Percentiles rank a stretch among this genome's conserved stretches.
phyloP scores from a whole-genome alignment of 768 basidiomycete genomes.

The Pulveroboletus sp. region DNA sequence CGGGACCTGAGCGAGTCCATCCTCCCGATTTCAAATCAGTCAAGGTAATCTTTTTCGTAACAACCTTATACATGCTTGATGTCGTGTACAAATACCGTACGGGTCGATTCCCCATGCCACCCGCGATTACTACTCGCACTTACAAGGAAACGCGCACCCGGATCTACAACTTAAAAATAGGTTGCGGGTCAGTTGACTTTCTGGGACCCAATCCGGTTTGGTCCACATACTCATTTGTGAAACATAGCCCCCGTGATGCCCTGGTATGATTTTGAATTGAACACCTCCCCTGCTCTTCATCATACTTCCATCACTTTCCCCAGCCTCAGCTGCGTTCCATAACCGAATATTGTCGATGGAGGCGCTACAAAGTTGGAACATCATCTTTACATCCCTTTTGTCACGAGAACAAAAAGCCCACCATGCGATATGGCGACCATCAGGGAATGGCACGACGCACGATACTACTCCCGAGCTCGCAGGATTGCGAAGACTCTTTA shows the following conservation, averaged over 20 bases:
- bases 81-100: slow-evolving; percentile 88
- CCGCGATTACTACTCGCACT: slow-evolving; percentile 93
- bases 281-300: slow-evolving; percentile 63
- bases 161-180: slow-evolving; percentile 69
- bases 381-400: slow-evolving; percentile 18
- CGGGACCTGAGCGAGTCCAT: slow-evolving; percentile 28
- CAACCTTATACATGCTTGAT: slow-evolving; percentile 49
- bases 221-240: slow-evolving; percentile 81
- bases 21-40: slow-evolving; percentile 28
- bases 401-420: slow-evolving; percentile 37
- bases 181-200: slow-evolving; percentile 22
- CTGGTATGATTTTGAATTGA: slow-evolving; percentile 92
- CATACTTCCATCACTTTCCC: slow-evolving; percentile 60
- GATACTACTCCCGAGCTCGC: slow-evolving; percentile 87
- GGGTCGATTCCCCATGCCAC: slow-evolving; percentile 89
- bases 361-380: slow-evolving; percentile 48
- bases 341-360: slow-evolving; percentile 90
- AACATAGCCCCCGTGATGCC: slow-evolving; percentile 92
- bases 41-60: slow-evolving; percentile 33
- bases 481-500: slow-evolving; percentile 84
- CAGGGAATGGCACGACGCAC: slow-evolving; percentile 87
- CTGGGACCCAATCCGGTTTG: slow-evolving; percentile 4
- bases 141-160: slow-evolving; percentile 77
- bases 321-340: slow-evolving; percentile 85
- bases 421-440: slow-evolving; percentile 89